A percentile compares a stretch with the other conserved stretches of the same genome.
Evolutionary conservation across 2,329 filamentous ascomycete genomes (phyloP).

Genomic region (Fusarium nodosum): DNA sequence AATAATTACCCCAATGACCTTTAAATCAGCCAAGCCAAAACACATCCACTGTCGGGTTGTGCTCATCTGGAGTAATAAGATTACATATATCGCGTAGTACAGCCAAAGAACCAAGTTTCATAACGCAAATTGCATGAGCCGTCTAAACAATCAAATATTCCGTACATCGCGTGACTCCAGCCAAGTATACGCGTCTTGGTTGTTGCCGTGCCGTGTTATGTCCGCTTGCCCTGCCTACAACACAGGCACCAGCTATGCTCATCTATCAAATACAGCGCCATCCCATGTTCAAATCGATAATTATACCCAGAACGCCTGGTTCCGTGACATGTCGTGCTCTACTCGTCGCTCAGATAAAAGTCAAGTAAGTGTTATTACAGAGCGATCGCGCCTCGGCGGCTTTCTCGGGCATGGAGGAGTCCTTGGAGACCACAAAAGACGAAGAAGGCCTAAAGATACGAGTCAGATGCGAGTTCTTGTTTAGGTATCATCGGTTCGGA

Average conservation of each 20-base stretch:
- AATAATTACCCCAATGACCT: not conserved
- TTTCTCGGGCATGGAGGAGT: slow-evolving; percentile 85
- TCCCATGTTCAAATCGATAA: slow-evolving; percentile 48
- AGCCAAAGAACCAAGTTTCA: not conserved
- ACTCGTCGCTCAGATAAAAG: slow-evolving; percentile 24
- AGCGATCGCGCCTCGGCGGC: slow-evolving; percentile 85
- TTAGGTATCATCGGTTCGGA: not conserved
- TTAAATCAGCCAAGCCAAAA: not conserved
- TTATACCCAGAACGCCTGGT: slow-evolving; percentile 49
- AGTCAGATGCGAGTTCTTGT: slow-evolving; percentile 5
- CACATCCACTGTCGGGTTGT: not conserved
- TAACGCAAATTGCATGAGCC: slow-evolving; percentile 30
- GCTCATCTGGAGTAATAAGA: not conserved
- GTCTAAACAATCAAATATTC: slow-evolving; percentile 47
- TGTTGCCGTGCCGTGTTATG: slow-evolving; percentile 27
- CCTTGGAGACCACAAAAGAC: slow-evolving; percentile 94
- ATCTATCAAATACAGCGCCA: slow-evolving; percentile 47
- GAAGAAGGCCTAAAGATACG: slow-evolving; percentile 78
- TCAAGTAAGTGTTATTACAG: slow-evolving; percentile 61
- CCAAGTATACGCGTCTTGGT: slow-evolving; percentile 32
- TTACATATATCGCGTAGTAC: not conserved
- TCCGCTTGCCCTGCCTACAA: slow-evolving; percentile 5
- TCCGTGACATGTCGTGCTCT: slow-evolving; percentile 44
- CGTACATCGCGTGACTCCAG: slow-evolving; percentile 35
- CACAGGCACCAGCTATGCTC: slow-evolving; percentile 24